phyloP scores from a whole-genome alignment of 148 eudicot species.

The Vaccinium corymbosum region DNA sequence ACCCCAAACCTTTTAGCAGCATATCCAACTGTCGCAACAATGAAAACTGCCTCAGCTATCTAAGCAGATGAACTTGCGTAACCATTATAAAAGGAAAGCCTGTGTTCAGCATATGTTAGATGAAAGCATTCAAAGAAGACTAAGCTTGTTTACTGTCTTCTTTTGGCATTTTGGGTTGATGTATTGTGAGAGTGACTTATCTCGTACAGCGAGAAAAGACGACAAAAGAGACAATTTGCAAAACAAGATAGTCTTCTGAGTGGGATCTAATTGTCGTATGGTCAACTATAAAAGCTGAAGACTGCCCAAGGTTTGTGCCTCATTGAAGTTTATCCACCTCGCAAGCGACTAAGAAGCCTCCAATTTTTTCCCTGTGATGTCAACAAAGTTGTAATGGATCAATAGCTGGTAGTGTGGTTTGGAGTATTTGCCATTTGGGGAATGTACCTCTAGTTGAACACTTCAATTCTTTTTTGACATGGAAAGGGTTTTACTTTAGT shows the following conservation, averaged over 20 bases:
- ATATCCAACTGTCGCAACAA: constrained; percentile 56
- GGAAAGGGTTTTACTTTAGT: not conserved
- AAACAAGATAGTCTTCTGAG: no score
- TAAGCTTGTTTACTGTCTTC: not conserved
- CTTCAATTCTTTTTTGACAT: not conserved
- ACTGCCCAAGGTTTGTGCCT: not conserved
- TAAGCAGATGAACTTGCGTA: not conserved
- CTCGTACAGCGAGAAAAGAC: no score
- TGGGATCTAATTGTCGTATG: not conserved
- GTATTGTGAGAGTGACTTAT: no score
- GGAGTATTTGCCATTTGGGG: not conserved
- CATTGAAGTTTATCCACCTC: not conserved
- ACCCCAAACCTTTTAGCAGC: constrained; percentile 68
- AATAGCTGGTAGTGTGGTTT: not conserved
- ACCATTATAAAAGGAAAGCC: not conserved
- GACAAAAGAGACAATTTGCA: no score
- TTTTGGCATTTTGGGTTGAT: not conserved
- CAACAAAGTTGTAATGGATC: not conserved
- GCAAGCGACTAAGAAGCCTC: not conserved
- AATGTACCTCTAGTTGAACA: not conserved
- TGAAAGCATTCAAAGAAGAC: not conserved
- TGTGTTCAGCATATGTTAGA: not conserved
- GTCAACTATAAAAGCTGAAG: not conserved
- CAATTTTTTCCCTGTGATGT: not conserved
- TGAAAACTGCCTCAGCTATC: not conserved